Evolutionary conservation across 345 rosid genomes (phyloP).

Genomic region (Mangifera indica): DNA sequence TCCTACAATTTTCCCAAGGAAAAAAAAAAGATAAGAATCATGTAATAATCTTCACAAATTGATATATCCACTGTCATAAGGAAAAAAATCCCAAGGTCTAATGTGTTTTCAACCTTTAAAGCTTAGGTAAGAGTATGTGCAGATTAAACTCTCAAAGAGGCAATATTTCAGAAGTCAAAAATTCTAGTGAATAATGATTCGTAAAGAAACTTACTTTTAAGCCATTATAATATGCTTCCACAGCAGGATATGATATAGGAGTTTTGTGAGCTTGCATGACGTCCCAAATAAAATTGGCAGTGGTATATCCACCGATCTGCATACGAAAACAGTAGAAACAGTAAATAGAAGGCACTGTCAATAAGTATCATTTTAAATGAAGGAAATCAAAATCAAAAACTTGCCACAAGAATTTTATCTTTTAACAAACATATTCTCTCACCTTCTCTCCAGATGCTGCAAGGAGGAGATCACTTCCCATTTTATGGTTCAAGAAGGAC

Average conservation of each 20-base stretch:
- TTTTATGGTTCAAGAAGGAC: slow-evolving; percentile 52
- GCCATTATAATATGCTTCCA: slow-evolving; percentile 85
- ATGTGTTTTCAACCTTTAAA: neutral
- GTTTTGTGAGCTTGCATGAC: slow-evolving; percentile 68
- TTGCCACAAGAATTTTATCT: slow-evolving; percentile 4
- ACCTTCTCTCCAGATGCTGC: slow-evolving; percentile 92
- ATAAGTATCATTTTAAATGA: neutral
- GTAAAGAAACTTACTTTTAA: slow-evolving; percentile 52
- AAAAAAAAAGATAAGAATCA: neutral
- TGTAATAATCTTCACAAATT: neutral
- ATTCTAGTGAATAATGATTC: neutral
- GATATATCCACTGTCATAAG: neutral
- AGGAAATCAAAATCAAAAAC: neutral
- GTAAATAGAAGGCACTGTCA: neutral
- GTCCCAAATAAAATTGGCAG: slow-evolving; percentile 90
- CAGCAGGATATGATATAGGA: slow-evolving; percentile 45
- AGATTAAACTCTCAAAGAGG: neutral
- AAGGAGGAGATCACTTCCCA: slow-evolving; percentile 75
- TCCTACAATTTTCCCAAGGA: slow-evolving; percentile 39
- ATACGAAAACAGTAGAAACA: slow-evolving; percentile 9
- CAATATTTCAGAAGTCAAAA: neutral
- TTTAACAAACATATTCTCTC: slow-evolving; percentile 2
- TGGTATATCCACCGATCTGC: slow-evolving; percentile 85
- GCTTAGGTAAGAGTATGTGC: neutral
- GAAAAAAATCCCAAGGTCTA: neutral